phyloP scores from a whole-genome alignment of 2,329 filamentous ascomycete genomes.

The Pochonia chlamydosporia region DNA sequence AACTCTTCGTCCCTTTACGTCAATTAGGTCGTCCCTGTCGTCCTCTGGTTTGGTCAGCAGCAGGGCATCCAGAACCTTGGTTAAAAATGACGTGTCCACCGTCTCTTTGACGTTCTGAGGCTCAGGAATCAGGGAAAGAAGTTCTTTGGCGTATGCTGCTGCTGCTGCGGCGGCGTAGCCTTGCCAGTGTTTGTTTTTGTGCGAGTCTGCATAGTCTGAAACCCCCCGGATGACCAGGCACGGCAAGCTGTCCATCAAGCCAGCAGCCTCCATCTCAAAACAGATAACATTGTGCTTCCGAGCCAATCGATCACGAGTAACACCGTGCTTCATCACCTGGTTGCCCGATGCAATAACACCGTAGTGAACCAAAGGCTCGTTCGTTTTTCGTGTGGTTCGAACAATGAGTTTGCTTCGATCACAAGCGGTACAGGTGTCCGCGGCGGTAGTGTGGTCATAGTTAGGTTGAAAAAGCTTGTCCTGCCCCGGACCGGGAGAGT shows the following conservation, averaged over 20 bases:
- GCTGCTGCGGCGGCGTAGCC: conserved; percentile 22
- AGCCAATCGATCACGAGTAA: conserved; percentile 17
- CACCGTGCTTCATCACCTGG: not conserved
- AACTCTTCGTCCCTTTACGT: not conserved
- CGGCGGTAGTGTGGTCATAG: not conserved
- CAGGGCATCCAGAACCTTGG: conserved; percentile 15
- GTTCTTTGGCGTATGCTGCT: conserved; percentile 22
- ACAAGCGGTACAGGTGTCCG: no score
- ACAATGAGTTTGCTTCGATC: not conserved
- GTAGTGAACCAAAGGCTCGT: conserved; percentile 15
- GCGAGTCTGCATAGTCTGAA: conserved; percentile 28
- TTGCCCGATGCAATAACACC: conserved; percentile 8
- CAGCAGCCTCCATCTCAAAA: conserved; percentile 25
- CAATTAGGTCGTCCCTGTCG: not conserved
- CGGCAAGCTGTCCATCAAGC: conserved; percentile 21
- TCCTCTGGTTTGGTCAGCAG: not conserved
- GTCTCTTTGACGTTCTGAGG: conserved; percentile 11
- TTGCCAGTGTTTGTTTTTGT: conserved; percentile 26
- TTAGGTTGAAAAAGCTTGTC: conserved; percentile 7
- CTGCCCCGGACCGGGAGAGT: no score
- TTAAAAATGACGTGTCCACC: not conserved
- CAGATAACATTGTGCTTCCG: not conserved
- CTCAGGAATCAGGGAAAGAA: conserved; percentile 13
- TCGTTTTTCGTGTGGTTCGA: not conserved
- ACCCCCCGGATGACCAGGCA: conserved; percentile 28